These are phyloP conservation scores for Starmerella stigmatis DNA, from an alignment of 805 yeast species.

Conservation along the genomic window DNA sequence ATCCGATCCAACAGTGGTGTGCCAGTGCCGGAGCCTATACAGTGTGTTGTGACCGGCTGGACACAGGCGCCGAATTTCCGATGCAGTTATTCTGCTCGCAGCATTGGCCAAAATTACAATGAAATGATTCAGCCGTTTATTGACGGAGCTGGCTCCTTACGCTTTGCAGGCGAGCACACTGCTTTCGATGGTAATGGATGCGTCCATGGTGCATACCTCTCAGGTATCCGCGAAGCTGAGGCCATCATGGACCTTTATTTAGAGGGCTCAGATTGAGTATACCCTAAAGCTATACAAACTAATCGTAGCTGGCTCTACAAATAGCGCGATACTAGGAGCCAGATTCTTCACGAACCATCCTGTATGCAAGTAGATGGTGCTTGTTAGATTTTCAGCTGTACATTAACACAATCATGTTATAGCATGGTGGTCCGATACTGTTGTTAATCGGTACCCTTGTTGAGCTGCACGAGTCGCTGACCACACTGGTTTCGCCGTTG, in stretches of 20 bases:
- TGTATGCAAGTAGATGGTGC: no score
- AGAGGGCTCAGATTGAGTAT: background rate
- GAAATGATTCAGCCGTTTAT: conserved; percentile 50
- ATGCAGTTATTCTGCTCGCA: conserved; percentile 69
- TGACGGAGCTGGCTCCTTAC: conserved; percentile 46
- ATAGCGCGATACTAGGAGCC: background rate
- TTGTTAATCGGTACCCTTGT: no score
- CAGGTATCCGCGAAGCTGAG: conserved; percentile 53
- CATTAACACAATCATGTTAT: no score
- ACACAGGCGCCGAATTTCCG: conserved; percentile 54
- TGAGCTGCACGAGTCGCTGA: no score
- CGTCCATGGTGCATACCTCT: conserved; percentile 80
- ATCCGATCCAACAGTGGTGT: conserved; percentile 21
- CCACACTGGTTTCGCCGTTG: no score
- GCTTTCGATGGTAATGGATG: conserved; percentile 81
- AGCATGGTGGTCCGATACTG: no score
- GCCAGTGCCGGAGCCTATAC: conserved; percentile 33
- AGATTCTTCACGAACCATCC: no score
- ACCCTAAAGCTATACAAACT: no score
- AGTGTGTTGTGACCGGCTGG: conserved; percentile 51
- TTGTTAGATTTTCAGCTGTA: no score
- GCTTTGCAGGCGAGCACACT: conserved; percentile 92
- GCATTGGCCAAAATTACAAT: conserved; percentile 59
- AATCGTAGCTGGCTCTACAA: no score
- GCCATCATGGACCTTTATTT: background rate